Evolutionary conservation across 2,329 filamentous ascomycete genomes (phyloP).

Genomic region (Amauroascus niger): DNA sequence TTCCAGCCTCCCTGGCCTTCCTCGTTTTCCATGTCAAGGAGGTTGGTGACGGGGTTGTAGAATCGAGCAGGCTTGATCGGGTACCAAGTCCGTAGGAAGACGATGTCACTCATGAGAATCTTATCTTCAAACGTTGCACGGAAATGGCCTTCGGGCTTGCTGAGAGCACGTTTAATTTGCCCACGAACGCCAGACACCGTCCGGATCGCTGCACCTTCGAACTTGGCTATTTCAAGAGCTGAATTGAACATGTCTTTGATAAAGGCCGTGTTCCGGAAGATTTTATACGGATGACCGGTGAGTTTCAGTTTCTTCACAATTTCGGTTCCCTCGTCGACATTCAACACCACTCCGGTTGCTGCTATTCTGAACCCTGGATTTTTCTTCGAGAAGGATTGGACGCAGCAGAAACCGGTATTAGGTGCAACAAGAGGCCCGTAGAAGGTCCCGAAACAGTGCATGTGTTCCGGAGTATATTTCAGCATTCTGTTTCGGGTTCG

Average conservation of each 20-base stretch:
- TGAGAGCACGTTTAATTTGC: constrained; percentile 91
- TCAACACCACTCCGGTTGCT: constrained; percentile 85
- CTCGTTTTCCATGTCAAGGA: constrained; percentile 52
- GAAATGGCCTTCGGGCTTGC: constrained; percentile 90
- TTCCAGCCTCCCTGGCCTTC: constrained; percentile 52
- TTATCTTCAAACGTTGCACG: constrained; percentile 98
- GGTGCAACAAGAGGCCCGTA: constrained; percentile 92
- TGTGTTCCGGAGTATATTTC: constrained; percentile 98
- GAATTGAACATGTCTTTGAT: constrained; percentile 98
- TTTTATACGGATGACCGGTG: constrained; percentile 87
- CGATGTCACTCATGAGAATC: constrained; percentile 89
- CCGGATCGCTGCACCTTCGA: constrained; percentile 89
- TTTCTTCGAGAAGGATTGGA: constrained; percentile 76
- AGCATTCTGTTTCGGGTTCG: constrained; percentile 93
- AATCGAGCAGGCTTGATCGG: constrained; percentile 89
- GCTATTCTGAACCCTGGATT: constrained; percentile 88
- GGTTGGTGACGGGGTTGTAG: constrained; percentile 92
- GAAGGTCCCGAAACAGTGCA: constrained; percentile 96
- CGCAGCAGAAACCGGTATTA: constrained; percentile 89
- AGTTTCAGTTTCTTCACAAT: constrained; percentile 99
- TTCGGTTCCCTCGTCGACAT: constrained; percentile 88
- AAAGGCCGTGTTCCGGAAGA: constrained; percentile 98
- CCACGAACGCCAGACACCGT: constrained; percentile 92
- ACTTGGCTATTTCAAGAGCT: constrained; percentile 90
- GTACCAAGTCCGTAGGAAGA: constrained; percentile 95